Evolutionary conservation across 1,284 basidiomycete genomes (phyloP).

Genomic region (Malassezia restricta): DNA sequence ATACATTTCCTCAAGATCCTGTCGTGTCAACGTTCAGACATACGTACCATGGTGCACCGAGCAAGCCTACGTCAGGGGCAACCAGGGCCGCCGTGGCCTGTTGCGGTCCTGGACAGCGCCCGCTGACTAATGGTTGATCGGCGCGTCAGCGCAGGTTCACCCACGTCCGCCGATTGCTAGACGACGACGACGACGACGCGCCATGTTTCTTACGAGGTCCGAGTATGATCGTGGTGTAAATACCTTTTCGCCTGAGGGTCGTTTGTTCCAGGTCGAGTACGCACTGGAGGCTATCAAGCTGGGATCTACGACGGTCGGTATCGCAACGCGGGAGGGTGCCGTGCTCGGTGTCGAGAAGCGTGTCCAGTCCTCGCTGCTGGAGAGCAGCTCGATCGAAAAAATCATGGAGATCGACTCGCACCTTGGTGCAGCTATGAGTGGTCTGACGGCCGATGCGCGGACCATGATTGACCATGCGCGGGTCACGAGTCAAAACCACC

Average conservation of each 20-base stretch:
- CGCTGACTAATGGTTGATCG: too few relatives aligned
- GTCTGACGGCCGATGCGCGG: slow-evolving; percentile 89
- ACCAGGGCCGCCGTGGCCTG: too few relatives aligned
- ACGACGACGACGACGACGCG: not conserved
- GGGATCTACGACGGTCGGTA: slow-evolving; percentile 93
- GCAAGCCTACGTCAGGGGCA: not conserved
- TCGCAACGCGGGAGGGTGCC: slow-evolving; percentile 61
- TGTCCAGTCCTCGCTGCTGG: slow-evolving; percentile 88
- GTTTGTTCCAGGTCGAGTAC: slow-evolving; percentile 91
- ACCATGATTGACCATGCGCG: slow-evolving; percentile 99
- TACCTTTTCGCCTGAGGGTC: slow-evolving; percentile 96
- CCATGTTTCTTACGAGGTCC: slow-evolving; percentile 78
- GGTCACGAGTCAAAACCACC: slow-evolving; percentile 77
- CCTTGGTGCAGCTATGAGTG: slow-evolving; percentile 95
- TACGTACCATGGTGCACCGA: slow-evolving; percentile 12
- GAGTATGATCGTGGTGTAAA: slow-evolving; percentile 96
- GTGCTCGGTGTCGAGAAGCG: slow-evolving; percentile 96
- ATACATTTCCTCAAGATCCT: slow-evolving; percentile 15
- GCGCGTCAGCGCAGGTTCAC: too few relatives aligned
- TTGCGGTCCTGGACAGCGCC: too few relatives aligned
- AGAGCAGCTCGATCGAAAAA: slow-evolving; percentile 93
- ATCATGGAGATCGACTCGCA: slow-evolving; percentile 99
- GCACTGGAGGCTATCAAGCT: slow-evolving; percentile 57
- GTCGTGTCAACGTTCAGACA: not conserved
- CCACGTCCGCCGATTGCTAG: too few relatives aligned